These are phyloP conservation scores for Pseudodiploospora longispora DNA, from an alignment of 2,329 filamentous ascomycete genomes.

Conservation along the genomic window DNA sequence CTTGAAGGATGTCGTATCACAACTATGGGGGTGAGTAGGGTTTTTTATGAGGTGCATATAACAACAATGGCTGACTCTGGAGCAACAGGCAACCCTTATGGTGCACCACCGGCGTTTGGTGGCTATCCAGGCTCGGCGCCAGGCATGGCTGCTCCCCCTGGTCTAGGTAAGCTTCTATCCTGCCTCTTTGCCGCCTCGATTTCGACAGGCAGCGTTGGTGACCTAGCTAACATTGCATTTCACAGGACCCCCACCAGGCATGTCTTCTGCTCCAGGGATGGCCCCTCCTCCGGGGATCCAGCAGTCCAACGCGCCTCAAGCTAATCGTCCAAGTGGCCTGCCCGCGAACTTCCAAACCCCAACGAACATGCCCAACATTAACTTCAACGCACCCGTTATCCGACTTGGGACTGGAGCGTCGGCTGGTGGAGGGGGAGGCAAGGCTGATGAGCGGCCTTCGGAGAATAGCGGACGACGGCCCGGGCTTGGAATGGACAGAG, in stretches of 20 bases:
- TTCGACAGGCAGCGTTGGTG: constrained; percentile 2
- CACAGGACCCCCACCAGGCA: constrained; percentile 68
- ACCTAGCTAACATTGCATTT: constrained; percentile 10
- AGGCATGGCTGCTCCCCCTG: constrained; percentile 70
- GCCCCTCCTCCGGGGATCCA: constrained; percentile 70
- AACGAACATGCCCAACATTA: constrained; percentile 91
- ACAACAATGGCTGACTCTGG: constrained; percentile 8
- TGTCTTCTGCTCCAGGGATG: constrained; percentile 73
- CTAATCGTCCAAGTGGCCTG: constrained; percentile 72
- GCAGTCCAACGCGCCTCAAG: constrained; percentile 63
- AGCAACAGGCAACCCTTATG: constrained; percentile 46
- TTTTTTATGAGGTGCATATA: too few species aligned
- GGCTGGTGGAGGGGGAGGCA: constrained; percentile 31
- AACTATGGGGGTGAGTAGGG: too few species aligned
- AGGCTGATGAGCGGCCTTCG: constrained; percentile 27
- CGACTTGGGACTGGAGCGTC: constrained; percentile 78
- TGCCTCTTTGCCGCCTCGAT: not conserved
- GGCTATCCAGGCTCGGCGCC: constrained; percentile 56
- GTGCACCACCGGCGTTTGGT: constrained; percentile 65
- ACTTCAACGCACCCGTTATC: constrained; percentile 95
- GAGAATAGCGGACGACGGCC: constrained; percentile 30
- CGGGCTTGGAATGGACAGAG: constrained; percentile 54
- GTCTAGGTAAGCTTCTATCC: constrained; percentile 58
- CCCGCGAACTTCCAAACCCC: constrained; percentile 82
- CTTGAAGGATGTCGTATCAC: too few species aligned